Base-by-base conservation (phyloP, 768 basidiomycete species). In the Trametes meyenii region DNA sequence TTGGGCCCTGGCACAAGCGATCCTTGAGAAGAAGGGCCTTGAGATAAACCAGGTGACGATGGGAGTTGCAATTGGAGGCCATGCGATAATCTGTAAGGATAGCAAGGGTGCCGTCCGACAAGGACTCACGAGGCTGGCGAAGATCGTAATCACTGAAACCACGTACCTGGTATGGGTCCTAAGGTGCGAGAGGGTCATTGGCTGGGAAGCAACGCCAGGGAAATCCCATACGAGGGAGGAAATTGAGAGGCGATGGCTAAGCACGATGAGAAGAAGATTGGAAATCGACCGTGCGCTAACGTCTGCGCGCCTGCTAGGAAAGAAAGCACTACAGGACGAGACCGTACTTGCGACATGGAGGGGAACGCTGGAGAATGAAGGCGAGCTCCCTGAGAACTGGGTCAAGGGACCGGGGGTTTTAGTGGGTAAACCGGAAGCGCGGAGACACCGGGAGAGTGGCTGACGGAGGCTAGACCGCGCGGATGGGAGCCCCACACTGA, bases 151-250 rank as follows among this genome's bases (percentile, higher is more conserved):
- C 0, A 43, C 64, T 0, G 60, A 66, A 26, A 50, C 64, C 0
- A 51, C 61, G 0, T 50, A 67, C 55, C 58, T 67, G 0, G 62
- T 67, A 6, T 66, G 64, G 68, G 44, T 39, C 1, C 19, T 66
- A 1, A 6, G 64, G 12, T 66, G 66, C 29, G 55, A 67, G 14
- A 24, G 65, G 4, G 40, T 45, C 1, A 63, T 66, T 1, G 23
- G 2, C 8, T 26, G 46, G 46, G 46, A 24, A 26, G 23, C 23
- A 21, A 1, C 23, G 23, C 21, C 10, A 19, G 19, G 26, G 26
- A 13, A 23, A 24, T 14, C 12, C 46, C 10, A 13, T 2, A 26
- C n/a, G n/a, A n/a, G n/a, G n/a, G 13, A 6, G 5, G 46, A 24
- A 14, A 29, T 48, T 5, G 2, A 19, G 17, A 29, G 2, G 5